Evolutionary conservation across 2,329 filamentous ascomycete genomes (phyloP), one percentile per base, ranked within the genome.

Genomic region (Trichophyton equinum): DNA sequence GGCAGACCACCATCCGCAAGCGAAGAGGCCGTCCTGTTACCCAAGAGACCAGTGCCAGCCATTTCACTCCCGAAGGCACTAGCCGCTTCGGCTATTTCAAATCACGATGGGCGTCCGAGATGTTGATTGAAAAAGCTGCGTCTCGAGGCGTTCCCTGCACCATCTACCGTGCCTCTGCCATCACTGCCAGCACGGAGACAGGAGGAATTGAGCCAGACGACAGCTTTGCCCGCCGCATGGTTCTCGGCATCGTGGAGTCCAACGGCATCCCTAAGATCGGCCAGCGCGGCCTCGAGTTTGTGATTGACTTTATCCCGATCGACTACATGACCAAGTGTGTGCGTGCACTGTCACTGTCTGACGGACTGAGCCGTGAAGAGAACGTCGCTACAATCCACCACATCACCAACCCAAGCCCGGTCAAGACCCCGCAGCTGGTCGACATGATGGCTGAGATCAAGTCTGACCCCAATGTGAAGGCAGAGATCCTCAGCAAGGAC

Each of bases 161-260:
- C n/a, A 62, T 62, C 18, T 62, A 62, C 57, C 60, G 60, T 22
- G 42, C 60, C 42, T 62, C 60, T 20, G 60, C 60, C 18, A 59
- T 59, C 15, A 59, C 57, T 4, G 60, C 57, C 20, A 62, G 49
- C 36, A 33, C 44, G 46, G 56, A 59, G 25, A 62, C 44, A 1
- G 33, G 25, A 30, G 44, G 49, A 11, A 36, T 46, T 15, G 57
- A 59, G 15, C 57, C 60, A 4, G 60, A 62, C 22, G 60, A 62
- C 36, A 58, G 57, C 33, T 62, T 62, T n/a, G 49, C 60, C n/a
- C 57, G 49, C 13, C 57, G 57, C 51, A 59, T 59, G 57, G 47
- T 62, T 15, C 47, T 59, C 11, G 56, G 46, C 11, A 62, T 62
- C 18, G 57, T 62, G 20, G 33, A 55, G n/a, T 59, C 44, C 27